Evolutionary conservation across 2,329 filamentous ascomycete species (phyloP).

Genomic region (Calonectria pseudoturangicola): DNA sequence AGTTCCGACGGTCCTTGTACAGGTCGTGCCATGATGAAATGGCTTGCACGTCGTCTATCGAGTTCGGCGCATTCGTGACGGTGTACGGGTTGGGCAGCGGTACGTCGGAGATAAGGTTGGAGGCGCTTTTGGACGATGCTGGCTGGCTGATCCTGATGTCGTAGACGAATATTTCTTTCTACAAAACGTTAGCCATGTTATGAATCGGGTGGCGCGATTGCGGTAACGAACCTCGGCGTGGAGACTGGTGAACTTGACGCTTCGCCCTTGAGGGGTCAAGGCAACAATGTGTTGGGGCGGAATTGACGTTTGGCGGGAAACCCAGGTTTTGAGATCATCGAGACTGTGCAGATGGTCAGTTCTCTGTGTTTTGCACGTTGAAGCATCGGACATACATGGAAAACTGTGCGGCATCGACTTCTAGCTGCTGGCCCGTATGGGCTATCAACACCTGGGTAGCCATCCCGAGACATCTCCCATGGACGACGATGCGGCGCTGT

Average conservation of each 20-base stretch:
- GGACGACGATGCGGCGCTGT: slow-evolving; percentile 54
- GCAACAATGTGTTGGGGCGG: slow-evolving; percentile 87
- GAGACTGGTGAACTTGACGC: slow-evolving; percentile 86
- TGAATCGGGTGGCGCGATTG: slow-evolving; percentile 22
- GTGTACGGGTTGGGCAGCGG: slow-evolving; percentile 73
- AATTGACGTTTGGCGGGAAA: slow-evolving; percentile 84
- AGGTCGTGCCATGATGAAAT: slow-evolving; percentile 91
- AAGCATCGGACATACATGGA: slow-evolving; percentile 72
- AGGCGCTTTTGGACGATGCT: slow-evolving; percentile 66
- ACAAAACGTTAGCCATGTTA: slow-evolving; percentile 41
- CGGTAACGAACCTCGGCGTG: slow-evolving; percentile 80
- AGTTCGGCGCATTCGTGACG: slow-evolving; percentile 84
- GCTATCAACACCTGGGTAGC: slow-evolving; percentile 93
- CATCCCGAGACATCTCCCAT: slow-evolving; percentile 80
- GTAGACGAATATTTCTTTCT: slow-evolving; percentile 95
- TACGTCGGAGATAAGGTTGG: slow-evolving; percentile 68
- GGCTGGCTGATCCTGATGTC: slow-evolving; percentile 84
- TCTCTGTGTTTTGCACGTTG: neutral
- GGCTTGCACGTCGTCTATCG: slow-evolving; percentile 85
- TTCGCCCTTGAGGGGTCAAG: slow-evolving; percentile 89
- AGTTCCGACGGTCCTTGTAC: slow-evolving; percentile 86
- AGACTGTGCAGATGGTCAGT: slow-evolving; percentile 70
- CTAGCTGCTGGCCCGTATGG: slow-evolving; percentile 91
- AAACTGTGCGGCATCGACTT: slow-evolving; percentile 85
- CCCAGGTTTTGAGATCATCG: slow-evolving; percentile 89